phyloP scores from a whole-genome alignment of 257 asterid genomes.

The Capsicum baccatum region DNA sequence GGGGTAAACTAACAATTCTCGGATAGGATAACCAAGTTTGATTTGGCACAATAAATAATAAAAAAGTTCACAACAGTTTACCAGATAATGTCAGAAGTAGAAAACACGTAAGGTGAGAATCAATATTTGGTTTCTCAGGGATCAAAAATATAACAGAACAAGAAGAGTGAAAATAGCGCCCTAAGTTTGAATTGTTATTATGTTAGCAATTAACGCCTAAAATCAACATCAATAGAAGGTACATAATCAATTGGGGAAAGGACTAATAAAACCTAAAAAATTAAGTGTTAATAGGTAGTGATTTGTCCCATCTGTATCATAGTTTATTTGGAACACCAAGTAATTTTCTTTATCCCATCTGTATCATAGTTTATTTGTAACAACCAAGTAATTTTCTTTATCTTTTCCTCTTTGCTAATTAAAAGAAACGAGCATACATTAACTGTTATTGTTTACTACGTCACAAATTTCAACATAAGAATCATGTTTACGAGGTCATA shows the following conservation, averaged over 20 bases:
- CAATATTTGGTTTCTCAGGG: not conserved
- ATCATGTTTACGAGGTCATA: no score
- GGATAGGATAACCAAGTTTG: not conserved
- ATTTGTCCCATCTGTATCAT: no score
- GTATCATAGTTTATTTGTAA: no score
- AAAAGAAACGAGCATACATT: no score
- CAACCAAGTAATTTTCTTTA: no score
- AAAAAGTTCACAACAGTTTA: not conserved
- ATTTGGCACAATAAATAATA: not conserved
- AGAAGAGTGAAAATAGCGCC: not conserved
- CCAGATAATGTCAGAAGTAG: not conserved
- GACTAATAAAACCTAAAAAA: no score
- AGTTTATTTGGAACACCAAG: no score
- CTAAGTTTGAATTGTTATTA: not conserved
- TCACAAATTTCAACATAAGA: no score
- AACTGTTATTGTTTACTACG: no score
- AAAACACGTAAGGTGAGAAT: conserved; percentile 15
- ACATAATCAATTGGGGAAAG: not conserved
- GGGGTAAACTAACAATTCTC: not conserved
- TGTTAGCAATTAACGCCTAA: not conserved
- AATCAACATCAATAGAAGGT: not conserved
- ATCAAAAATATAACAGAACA: not conserved
- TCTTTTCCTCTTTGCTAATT: no score
- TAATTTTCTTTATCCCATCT: no score
- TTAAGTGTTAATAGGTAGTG: no score